Evolutionary conservation across 441 rosid species (phyloP), one percentile per base, ranked within the genome.

Genomic region (Dalechampia spathulata): DNA sequence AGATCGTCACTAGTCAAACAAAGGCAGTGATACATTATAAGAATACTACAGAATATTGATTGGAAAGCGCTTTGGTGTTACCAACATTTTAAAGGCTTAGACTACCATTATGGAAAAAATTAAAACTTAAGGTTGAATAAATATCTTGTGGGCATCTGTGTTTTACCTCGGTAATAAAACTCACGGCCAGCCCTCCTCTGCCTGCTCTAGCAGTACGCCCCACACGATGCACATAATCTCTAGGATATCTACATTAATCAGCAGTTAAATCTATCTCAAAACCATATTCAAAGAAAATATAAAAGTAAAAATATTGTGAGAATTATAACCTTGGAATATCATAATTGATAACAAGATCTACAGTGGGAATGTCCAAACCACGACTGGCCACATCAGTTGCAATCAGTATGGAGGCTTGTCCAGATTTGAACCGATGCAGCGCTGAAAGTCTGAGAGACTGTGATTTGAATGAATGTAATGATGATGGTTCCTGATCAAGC

Each of bases 161-260:
- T 56, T 51, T 70, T 75, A 89, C 97, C 94, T 86, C 78, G 13
- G 95, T 75, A 60, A 87, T 63, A 62, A 87, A 77, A 78, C 95
- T 93, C 49, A 90, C 62, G 57, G 97, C 93, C 67, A 85, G 64
- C 22, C 99, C 95, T 68, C 80, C 90, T 82, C 97, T 78, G 57
- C 99, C 95, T 67, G 96, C 99, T 73, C 97, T 85, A 57, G 99
- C 97, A 39, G 97, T 90, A 75, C 95, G 95, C 30, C 99, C 97
- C 19, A 90, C 99, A 64, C 95, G 96, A 75, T 93, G 99, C 47
- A 85, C 90, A 69, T 93, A 93, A 73, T 93, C 99, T 64, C 87
- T 83, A 6, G 96, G 83, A 72, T 66, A 73, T 75, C 97, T 93
- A 74, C 62, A 72, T 47, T 16, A 28, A 44, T 7, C 7, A 12